Base-by-base conservation (phyloP, 2,329 filamentous ascomycete species). In the Hortaea werneckii region DNA sequence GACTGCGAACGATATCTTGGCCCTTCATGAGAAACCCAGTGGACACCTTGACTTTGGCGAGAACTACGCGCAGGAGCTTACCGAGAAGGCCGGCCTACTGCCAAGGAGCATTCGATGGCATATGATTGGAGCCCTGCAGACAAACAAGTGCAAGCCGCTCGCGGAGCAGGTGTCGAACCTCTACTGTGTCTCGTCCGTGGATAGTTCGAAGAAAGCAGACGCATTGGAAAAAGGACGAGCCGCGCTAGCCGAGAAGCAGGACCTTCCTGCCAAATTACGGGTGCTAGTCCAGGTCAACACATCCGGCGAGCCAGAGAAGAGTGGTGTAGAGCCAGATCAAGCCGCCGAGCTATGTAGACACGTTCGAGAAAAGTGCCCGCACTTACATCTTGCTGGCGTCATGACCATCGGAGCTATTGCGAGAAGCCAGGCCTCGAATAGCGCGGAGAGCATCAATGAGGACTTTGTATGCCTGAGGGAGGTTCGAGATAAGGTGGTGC, bases 331-430 rank as follows among this genome's bases (percentile, higher is more conserved):
- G 5, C 90, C 89, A 0, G 75, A 74, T 1, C 68, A 75, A 10
- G 72, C 78, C 41, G 64, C 79, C 1, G 72, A 68, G 0, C 70
- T 96, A 35, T 90, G 86, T 62, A 74, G 73, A 43, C 76, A 83
- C 58, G 79, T 98, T 43, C 64, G 77, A 8, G 73, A 82, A 4
- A 72, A 78, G 34, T 94, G 87, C 64, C 81, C 85, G 1, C 75
- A 82, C 62, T 70, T 98, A 34, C 71, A 77, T 46, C 71, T 98
- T 2, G 74, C 84, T 29, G 92, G 92, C 0, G 67, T 98, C 34
- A 98, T 98, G 92, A 98, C 92, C 1, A 96, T 98, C 60, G 92
- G 92, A 1, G 88, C 90, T 12, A 94, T 96, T 64, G 90, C 88
- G 41, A 72, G 90, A 51, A 92, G 85, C 56, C 77, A 79, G 58